A percentile compares a stretch with the other conserved stretches of the same genome.
Evolutionary conservation across 768 basidiomycete genomes (phyloP).

Genomic region (Russula compacta): DNA sequence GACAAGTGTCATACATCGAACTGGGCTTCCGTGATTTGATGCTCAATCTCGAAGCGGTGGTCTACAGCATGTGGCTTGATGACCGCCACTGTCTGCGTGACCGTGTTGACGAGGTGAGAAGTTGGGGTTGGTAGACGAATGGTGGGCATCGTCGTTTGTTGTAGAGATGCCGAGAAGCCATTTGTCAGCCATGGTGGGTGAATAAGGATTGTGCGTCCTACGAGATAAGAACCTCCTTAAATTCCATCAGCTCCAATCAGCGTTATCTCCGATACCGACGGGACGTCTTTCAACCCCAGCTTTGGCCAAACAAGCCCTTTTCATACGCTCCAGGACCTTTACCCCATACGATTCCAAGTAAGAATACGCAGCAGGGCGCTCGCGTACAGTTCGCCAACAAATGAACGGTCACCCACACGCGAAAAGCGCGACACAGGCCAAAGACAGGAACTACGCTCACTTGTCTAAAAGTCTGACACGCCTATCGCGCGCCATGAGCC

Average conservation of each 20-base stretch:
- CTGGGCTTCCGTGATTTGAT: slow-evolving; percentile 65
- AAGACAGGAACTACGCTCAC: slow-evolving; percentile 74
- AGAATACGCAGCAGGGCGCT: no score
- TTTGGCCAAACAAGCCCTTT: no score
- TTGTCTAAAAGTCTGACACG: slow-evolving; percentile 59
- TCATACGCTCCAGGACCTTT: no score
- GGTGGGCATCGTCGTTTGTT: not conserved
- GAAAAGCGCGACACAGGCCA: slow-evolving; percentile 63
- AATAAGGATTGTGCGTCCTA: no score
- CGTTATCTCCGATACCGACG: no score
- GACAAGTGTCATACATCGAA: slow-evolving; percentile 56
- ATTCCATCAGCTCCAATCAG: no score
- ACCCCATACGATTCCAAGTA: no score
- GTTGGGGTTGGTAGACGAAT: slow-evolving; percentile 4
- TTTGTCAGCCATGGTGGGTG: slow-evolving; percentile 2
- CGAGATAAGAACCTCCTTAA: no score
- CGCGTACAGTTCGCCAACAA: not conserved
- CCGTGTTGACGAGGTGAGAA: not conserved
- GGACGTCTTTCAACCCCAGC: no score
- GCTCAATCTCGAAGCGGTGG: slow-evolving; percentile 74
- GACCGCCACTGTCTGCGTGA: slow-evolving; percentile 70
- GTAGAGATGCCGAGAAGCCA: not conserved
- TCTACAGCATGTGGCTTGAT: slow-evolving; percentile 73
- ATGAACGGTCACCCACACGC: slow-evolving; percentile 28
- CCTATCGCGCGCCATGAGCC: slow-evolving; percentile 57